Percentiles rank a stretch among this genome's conserved stretches.
phyloP scores from a whole-genome alignment of 768 basidiomycete species.

The Agaricus sinodeliciosus region DNA sequence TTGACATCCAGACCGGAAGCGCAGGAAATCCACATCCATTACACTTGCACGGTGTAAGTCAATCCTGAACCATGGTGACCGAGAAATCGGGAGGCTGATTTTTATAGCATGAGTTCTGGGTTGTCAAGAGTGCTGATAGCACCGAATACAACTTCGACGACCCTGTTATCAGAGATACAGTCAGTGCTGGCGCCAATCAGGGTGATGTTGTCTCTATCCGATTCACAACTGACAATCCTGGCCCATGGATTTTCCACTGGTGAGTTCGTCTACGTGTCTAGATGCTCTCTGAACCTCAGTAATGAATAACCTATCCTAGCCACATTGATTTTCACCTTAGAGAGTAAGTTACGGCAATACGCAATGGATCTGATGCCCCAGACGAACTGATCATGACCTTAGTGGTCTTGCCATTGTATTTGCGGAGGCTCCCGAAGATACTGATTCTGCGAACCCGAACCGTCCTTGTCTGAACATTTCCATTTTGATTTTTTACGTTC shows the following conservation, averaged over 20 bases:
- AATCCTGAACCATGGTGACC: background rate
- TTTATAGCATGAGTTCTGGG: constrained; percentile 28
- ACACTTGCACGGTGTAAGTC: constrained; percentile 41
- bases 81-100: background rate
- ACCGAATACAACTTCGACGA: constrained; percentile 37
- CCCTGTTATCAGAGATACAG: constrained; percentile 54
- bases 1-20: constrained; percentile 32
- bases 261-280: background rate
- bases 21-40: constrained; percentile 28
- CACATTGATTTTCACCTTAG: constrained; percentile 10
- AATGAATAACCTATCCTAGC: background rate
- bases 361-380: background rate
- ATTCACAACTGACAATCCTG: constrained; percentile 63
- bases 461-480: background rate
- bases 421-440: constrained; percentile 22
- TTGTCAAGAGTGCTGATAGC: constrained; percentile 36
- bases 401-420: constrained; percentile 29
- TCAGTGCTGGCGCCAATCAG: constrained; percentile 28
- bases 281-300: background rate
- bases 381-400: background rate
- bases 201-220: constrained; percentile 47
- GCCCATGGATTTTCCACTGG: constrained; percentile 51
- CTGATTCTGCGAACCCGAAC: constrained; percentile 8
- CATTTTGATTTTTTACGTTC: background rate
- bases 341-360: background rate